Evolutionary conservation across 495 filamentous ascomycete species (phyloP).

Genomic region (Bombardia bombarda): DNA sequence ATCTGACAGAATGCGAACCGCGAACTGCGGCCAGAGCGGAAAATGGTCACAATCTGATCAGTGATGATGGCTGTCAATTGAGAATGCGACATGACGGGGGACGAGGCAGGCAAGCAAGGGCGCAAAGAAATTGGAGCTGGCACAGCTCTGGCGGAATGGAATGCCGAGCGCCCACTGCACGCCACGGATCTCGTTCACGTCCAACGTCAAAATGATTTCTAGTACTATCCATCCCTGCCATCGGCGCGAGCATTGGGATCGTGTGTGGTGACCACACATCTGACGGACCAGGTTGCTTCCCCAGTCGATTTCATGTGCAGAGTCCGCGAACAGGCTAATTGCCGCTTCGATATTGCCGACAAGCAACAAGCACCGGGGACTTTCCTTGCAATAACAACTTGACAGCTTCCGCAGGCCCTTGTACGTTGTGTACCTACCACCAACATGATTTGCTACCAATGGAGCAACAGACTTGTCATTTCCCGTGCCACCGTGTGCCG

Average conservation of each 20-base stretch:
- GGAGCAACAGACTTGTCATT: conserved; percentile 12
- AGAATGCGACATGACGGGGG: too few species aligned
- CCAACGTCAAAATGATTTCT: too few species aligned
- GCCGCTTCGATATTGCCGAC: conserved; percentile 14
- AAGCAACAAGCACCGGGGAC: neutral
- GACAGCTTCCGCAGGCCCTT: too few species aligned
- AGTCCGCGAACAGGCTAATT: conserved; percentile 21
- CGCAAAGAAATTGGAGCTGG: too few species aligned
- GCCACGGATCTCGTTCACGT: neutral
- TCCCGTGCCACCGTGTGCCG: conserved; percentile 12
- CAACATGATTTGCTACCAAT: conserved; percentile 8
- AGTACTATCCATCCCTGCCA: too few species aligned
- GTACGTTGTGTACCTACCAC: neutral
- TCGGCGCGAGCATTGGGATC: too few species aligned
- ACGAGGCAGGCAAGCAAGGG: neutral
- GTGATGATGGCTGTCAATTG: too few species aligned
- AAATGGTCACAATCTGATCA: too few species aligned
- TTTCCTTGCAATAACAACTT: too few species aligned
- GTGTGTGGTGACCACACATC: too few species aligned
- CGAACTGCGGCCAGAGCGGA: too few species aligned
- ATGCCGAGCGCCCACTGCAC: conserved; percentile 13
- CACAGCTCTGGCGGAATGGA: conserved; percentile 14
- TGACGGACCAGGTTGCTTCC: conserved; percentile 5
- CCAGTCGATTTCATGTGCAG: neutral
- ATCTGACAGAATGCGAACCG: too few species aligned